phyloP scores from a whole-genome alignment of 2,329 filamentous ascomycete species.

The Pseudovirgaria hyperparasitica region DNA sequence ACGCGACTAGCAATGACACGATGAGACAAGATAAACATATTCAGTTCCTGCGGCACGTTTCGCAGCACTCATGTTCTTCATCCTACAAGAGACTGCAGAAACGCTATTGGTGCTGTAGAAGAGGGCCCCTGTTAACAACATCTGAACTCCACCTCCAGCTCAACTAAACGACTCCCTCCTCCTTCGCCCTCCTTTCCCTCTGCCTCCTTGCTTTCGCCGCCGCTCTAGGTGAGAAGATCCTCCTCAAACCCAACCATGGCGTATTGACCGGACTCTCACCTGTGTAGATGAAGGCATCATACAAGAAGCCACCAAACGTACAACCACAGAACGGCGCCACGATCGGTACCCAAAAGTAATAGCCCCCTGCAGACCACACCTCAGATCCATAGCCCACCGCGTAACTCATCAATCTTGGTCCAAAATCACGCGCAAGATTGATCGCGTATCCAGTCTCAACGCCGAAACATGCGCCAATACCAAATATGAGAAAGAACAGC shows the following conservation, averaged over 20 bases:
- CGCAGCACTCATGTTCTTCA: no score
- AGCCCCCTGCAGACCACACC: slow-evolving; percentile 54
- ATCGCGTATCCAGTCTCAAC: slow-evolving; percentile 70
- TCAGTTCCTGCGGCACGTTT: no score
- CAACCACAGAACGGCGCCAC: slow-evolving; percentile 54
- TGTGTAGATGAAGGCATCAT: slow-evolving; percentile 43
- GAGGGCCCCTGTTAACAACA: no score
- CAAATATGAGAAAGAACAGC: slow-evolving; percentile 62
- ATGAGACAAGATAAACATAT: no score
- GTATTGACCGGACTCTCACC: slow-evolving; percentile 59
- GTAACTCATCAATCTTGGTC: slow-evolving; percentile 53
- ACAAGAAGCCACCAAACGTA: slow-evolving; percentile 17
- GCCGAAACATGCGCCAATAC: slow-evolving; percentile 59
- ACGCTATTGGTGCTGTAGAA: no score
- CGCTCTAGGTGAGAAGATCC: slow-evolving; percentile 23
- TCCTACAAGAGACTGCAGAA: no score
- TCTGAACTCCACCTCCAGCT: no score
- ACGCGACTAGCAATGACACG: no score
- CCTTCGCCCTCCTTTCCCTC: slow-evolving; percentile 13
- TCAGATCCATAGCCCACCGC: slow-evolving; percentile 54
- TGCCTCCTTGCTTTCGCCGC: slow-evolving; percentile 12
- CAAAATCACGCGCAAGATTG: slow-evolving; percentile 61
- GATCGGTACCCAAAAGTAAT: slow-evolving; percentile 69
- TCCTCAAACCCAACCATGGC: slow-evolving; percentile 49
- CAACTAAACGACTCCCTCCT: slow-evolving; percentile 14